phyloP scores from a whole-genome alignment of 164 flowering plant species.

The Stephania cephalantha region DNA sequence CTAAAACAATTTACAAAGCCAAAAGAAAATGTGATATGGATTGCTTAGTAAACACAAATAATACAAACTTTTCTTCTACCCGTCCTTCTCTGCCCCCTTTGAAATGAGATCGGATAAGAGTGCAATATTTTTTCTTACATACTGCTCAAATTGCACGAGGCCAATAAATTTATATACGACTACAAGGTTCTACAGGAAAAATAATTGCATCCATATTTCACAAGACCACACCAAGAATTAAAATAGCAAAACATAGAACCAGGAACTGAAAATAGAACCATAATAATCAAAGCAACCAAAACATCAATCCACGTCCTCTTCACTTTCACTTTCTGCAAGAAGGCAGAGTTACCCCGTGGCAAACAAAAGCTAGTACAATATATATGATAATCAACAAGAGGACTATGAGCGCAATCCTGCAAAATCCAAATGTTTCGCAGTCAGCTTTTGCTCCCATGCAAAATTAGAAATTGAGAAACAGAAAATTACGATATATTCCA shows the following conservation, averaged over 20 bases:
- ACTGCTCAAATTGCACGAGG: not conserved
- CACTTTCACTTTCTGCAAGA: conserved; percentile 30
- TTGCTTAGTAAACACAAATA: not conserved
- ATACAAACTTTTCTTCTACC: not conserved
- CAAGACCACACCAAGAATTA: not conserved
- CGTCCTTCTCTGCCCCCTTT: not conserved
- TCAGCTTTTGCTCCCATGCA: not conserved
- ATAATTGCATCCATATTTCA: not conserved
- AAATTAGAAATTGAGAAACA: too few species aligned
- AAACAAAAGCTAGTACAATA: conserved; percentile 35
- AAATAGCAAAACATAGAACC: not conserved
- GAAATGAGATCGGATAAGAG: not conserved
- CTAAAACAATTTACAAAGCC: not conserved
- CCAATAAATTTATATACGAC: not conserved
- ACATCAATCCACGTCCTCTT: not conserved
- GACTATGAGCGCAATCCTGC: conserved; percentile 39
- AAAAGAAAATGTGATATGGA: not conserved
- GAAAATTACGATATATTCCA: too few species aligned
- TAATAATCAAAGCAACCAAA: not conserved
- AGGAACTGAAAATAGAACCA: not conserved
- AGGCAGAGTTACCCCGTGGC: conserved; percentile 40
- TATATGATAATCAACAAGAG: conserved; percentile 36
- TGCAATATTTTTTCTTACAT: not conserved
- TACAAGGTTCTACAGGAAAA: not conserved
- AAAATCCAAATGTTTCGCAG: not conserved